A percentile compares a stretch with the other conserved stretches of the same genome.
phyloP scores from a whole-genome alignment of 2,329 filamentous ascomycete genomes.

The Amphichorda felina region DNA sequence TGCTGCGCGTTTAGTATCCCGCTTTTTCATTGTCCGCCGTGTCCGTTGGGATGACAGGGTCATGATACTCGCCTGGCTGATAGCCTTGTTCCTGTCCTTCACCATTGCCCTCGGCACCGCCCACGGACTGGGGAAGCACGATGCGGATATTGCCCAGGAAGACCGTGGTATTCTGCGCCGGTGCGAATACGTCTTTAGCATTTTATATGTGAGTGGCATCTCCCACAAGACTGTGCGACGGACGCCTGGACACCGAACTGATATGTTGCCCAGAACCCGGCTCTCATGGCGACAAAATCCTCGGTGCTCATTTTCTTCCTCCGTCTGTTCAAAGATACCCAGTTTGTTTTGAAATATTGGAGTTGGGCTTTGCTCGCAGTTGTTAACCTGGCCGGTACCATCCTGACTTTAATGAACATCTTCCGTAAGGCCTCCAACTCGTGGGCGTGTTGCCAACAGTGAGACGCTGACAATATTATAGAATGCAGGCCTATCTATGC shows the following conservation, averaged over 20 bases:
- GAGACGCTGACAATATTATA: not conserved
- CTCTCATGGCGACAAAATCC: constrained; percentile 82
- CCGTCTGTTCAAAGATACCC: constrained; percentile 64
- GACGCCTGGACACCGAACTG: no score
- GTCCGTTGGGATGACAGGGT: constrained; percentile 69
- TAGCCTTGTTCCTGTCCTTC: constrained; percentile 56
- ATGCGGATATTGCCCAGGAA: constrained; percentile 41
- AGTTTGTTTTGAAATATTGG: constrained; percentile 65
- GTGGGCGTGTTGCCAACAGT: not conserved
- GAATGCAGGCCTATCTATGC: constrained; percentile 65
- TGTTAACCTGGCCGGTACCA: constrained; percentile 67
- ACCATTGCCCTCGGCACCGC: constrained; percentile 52
- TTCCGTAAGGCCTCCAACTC: constrained; percentile 33
- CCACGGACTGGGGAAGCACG: constrained; percentile 57
- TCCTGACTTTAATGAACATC: constrained; percentile 76
- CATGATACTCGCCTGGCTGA: constrained; percentile 67
- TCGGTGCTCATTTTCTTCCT: constrained; percentile 91
- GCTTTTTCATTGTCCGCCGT: constrained; percentile 59
- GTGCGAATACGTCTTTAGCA: constrained; percentile 52
- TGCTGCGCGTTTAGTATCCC: constrained; percentile 58
- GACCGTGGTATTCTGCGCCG: constrained; percentile 40
- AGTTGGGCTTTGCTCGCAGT: constrained; percentile 69
- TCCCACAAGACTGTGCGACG: no score
- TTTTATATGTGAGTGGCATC: constrained; percentile 41
- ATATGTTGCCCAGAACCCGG: constrained; percentile 53